Percentiles rank a stretch among this genome's conserved stretches.
phyloP scores from a whole-genome alignment of 768 basidiomycete genomes.

The Russula sp. region DNA sequence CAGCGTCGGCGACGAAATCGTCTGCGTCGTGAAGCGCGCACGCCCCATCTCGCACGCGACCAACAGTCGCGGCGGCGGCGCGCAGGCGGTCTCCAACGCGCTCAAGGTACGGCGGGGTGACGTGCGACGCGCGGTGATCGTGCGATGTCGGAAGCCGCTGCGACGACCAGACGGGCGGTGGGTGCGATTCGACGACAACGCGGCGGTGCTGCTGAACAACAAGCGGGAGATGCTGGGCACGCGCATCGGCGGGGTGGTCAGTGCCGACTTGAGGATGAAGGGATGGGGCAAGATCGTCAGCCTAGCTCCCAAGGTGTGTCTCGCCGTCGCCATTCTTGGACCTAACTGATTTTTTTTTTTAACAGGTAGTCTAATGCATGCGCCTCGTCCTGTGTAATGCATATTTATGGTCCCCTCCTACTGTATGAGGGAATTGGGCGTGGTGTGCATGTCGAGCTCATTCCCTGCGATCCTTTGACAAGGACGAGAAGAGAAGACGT shows the following conservation, averaged over 20 bases:
- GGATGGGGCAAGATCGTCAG: conserved; percentile 94
- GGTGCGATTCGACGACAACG: conserved; percentile 94
- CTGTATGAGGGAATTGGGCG: not conserved
- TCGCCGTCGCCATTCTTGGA: conserved; percentile 1
- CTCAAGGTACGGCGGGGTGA: conserved; percentile 91
- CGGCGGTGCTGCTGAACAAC: conserved; percentile 88
- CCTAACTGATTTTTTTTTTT: no score
- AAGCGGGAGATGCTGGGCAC: conserved; percentile 96
- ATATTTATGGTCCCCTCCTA: not conserved
- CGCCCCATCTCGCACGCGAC: conserved; percentile 52
- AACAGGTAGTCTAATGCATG: conserved; percentile 11
- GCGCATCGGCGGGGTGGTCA: conserved; percentile 89
- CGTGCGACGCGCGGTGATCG: conserved; percentile 92
- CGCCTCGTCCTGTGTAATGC: not conserved
- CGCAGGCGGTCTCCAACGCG: conserved; percentile 63
- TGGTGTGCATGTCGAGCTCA: not conserved
- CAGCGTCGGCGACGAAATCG: conserved; percentile 89
- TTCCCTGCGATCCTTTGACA: conserved; percentile 1
- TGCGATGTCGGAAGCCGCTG: conserved; percentile 83
- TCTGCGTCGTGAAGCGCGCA: conserved; percentile 89
- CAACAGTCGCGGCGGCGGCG: conserved; percentile 31
- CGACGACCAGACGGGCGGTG: conserved; percentile 81
- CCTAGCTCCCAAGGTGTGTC: conserved; percentile 76
- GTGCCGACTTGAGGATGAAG: conserved; percentile 81
- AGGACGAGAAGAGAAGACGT: not conserved